A percentile compares a stretch with the other conserved stretches of the same genome.
Evolutionary conservation across 1,139 yeast species (phyloP).

Genomic region (Candida sanyaensis): DNA sequence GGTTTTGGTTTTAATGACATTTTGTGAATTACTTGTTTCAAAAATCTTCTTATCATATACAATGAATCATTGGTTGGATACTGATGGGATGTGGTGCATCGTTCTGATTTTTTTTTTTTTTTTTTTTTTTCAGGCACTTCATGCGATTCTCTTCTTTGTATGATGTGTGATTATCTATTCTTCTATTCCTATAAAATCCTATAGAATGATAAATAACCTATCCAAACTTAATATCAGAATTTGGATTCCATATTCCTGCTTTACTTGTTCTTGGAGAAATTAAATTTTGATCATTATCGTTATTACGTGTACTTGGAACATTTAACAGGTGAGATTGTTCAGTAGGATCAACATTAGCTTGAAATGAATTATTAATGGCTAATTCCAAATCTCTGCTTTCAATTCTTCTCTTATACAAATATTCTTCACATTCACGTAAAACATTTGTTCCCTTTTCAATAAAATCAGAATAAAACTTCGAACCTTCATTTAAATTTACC

Average conservation of each 20-base stretch:
- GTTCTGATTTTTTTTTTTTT: background rate
- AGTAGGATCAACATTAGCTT: background rate
- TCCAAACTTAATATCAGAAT: constrained; percentile 32
- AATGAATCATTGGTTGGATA: background rate
- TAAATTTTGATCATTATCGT: background rate
- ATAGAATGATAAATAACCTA: background rate
- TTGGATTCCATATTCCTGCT: constrained; percentile 34
- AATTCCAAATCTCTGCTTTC: constrained; percentile 39
- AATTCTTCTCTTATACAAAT: constrained; percentile 51
- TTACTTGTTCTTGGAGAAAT: constrained; percentile 14
- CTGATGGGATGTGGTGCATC: background rate
- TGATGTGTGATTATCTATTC: background rate
- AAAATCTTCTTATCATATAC: constrained; percentile 3
- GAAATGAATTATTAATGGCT: constrained; percentile 4
- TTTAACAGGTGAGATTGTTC: background rate
- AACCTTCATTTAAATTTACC: constrained; percentile 67
- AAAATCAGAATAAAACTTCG: constrained; percentile 68
- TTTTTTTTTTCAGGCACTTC: background rate
- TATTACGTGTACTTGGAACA: background rate
- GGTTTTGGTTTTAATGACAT: constrained; percentile 34
- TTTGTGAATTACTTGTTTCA: background rate
- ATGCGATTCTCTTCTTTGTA: too few species aligned
- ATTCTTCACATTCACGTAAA: constrained; percentile 53
- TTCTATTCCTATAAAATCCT: background rate
- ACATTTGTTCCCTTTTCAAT: constrained; percentile 50